Evolutionary conservation across 1,284 basidiomycete species (phyloP).

Genomic region (Sanghuangporus weigelae): DNA sequence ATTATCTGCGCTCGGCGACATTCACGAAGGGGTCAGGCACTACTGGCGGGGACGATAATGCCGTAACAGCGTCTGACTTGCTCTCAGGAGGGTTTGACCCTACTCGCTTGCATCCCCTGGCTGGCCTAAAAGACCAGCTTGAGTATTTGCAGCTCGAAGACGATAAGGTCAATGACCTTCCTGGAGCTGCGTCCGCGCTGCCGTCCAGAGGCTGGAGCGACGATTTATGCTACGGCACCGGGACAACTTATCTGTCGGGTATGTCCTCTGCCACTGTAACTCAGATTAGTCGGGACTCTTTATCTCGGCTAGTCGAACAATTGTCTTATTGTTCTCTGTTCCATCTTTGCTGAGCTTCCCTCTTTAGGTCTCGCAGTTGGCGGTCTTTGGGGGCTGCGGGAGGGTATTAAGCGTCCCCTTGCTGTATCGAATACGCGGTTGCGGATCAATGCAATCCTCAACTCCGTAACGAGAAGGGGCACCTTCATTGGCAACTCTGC

Average conservation of each 20-base stretch:
- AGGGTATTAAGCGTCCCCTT: conserved; percentile 85
- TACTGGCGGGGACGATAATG: conserved; percentile 41
- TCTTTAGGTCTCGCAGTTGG: conserved; percentile 86
- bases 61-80: conserved; percentile 77
- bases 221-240: conserved; percentile 98
- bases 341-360: conserved; percentile 61
- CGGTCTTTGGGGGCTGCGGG: conserved; percentile 93
- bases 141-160: conserved; percentile 93
- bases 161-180: conserved; percentile 84
- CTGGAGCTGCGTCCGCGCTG: conserved; percentile 81
- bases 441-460: conserved; percentile 95
- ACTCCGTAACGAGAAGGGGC: conserved; percentile 94
- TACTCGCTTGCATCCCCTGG: conserved; percentile 85
- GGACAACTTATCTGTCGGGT: conserved; percentile 98
- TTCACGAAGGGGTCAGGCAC: conserved; percentile 41
- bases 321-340: conserved; percentile 67
- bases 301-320: conserved; percentile 34
- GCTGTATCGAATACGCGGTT: conserved; percentile 81
- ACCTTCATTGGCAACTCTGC: conserved; percentile 98
- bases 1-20: conserved; percentile 48
- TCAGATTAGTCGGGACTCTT: conserved; percentile 55
- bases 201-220: conserved; percentile 98
- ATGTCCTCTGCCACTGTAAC: conserved; percentile 47
- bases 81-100: conserved; percentile 85
- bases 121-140: conserved; percentile 81